Evolutionary conservation across 371 early-diverging fungal genomes (phyloP).

Genomic region (Rhizopus stolonifer): DNA sequence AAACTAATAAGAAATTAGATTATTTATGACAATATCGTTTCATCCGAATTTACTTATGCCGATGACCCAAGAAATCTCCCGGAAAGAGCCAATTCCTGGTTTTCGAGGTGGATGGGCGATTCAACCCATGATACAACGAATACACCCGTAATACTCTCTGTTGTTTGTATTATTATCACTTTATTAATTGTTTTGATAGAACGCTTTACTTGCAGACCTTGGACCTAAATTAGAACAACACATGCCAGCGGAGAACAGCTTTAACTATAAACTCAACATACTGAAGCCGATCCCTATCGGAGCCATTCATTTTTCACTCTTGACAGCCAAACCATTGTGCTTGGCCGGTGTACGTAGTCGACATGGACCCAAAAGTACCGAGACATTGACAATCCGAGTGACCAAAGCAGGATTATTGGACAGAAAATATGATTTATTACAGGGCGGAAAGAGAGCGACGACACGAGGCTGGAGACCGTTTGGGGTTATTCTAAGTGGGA

Average conservation of each 20-base stretch:
- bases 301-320: constrained; percentile 39
- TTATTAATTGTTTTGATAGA: constrained; percentile 5
- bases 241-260: constrained; percentile 44
- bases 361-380: constrained; percentile 26
- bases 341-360: constrained; percentile 46
- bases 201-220: constrained; percentile 26
- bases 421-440: constrained; percentile 70
- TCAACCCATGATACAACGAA: background rate
- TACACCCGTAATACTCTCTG: too few relatives aligned
- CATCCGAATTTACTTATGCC: constrained; percentile 54
- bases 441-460: constrained; percentile 67
- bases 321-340: constrained; percentile 36
- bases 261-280: constrained; percentile 31
- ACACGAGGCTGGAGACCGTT: constrained; percentile 75
- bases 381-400: constrained; percentile 59
- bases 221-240: constrained; percentile 35
- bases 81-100: constrained; percentile 35
- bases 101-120: constrained; percentile 30
- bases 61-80: constrained; percentile 42
- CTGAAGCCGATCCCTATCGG: constrained; percentile 29
- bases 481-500: constrained; percentile 75
- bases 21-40: constrained; percentile 77
- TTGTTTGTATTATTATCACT: background rate
- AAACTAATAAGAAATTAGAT: constrained; percentile 38
- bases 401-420: constrained; percentile 69